phyloP scores from a whole-genome alignment of 176 grass and related monocot species.

The Metroxylon sagu region DNA sequence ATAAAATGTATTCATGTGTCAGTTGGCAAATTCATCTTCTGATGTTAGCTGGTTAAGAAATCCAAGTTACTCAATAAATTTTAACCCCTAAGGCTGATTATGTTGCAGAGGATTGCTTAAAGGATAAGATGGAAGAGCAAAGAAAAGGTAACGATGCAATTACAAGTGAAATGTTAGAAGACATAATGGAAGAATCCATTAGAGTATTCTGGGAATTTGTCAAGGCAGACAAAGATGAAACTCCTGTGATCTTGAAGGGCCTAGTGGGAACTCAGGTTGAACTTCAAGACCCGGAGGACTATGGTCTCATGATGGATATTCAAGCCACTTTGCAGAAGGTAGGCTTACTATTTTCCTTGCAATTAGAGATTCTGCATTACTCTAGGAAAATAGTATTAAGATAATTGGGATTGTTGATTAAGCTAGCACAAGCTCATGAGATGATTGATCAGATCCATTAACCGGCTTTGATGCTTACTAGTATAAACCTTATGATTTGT shows the following conservation, averaged over 20 bases:
- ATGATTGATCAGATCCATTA: too few relatives aligned
- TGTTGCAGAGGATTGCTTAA: constrained; percentile 70
- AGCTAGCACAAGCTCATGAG: too few relatives aligned
- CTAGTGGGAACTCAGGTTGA: constrained; percentile 47
- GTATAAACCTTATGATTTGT: too few relatives aligned
- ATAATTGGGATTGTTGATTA: too few relatives aligned
- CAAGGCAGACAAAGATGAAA: constrained; percentile 66
- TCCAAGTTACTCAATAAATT: too few relatives aligned
- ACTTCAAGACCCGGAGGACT: constrained; percentile 60
- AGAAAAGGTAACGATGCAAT: constrained; percentile 57
- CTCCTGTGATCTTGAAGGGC: constrained; percentile 47
- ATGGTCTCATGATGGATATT: constrained; percentile 52
- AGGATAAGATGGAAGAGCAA: constrained; percentile 75
- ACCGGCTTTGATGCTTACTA: too few relatives aligned
- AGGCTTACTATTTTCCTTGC: background rate
- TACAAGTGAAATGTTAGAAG: constrained; percentile 59
- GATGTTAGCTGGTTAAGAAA: too few relatives aligned
- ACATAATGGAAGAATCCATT: constrained; percentile 83
- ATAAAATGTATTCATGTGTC: too few relatives aligned
- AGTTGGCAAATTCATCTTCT: too few relatives aligned
- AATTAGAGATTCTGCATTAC: too few relatives aligned
- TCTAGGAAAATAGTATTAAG: too few relatives aligned
- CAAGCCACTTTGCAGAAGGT: constrained; percentile 78
- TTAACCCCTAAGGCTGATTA: background rate
- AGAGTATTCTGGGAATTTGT: constrained; percentile 83